phyloP scores from a whole-genome alignment of 495 filamentous ascomycete genomes.

The Hypoxylon intermedium region DNA sequence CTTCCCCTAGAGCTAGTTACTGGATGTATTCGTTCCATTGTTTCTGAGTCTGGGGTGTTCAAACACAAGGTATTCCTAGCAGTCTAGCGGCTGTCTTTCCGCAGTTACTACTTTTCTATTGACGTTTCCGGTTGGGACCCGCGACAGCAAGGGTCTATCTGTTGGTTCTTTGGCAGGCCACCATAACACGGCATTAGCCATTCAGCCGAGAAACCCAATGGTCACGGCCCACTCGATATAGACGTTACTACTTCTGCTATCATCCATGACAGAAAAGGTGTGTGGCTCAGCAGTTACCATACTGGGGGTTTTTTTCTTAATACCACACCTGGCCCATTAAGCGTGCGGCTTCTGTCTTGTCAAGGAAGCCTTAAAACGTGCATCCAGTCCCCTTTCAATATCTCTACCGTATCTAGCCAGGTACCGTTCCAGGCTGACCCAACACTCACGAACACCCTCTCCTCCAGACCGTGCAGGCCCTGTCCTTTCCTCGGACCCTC shows the following conservation, averaged over 20 bases:
- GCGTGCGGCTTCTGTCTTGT: constrained; percentile 52
- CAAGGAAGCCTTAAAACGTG: constrained; percentile 48
- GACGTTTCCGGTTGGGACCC: constrained; percentile 45
- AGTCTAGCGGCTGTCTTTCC: constrained; percentile 35
- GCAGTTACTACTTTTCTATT: constrained; percentile 37
- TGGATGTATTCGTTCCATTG: constrained; percentile 2
- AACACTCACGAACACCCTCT: constrained; percentile 43
- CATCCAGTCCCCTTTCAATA: constrained; percentile 47
- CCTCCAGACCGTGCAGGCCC: constrained; percentile 50
- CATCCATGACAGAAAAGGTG: constrained; percentile 48
- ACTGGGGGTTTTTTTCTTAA: constrained; percentile 45
- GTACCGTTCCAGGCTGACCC: constrained; percentile 45
- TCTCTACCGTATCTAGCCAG: constrained; percentile 45
- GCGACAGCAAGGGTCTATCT: constrained; percentile 47
- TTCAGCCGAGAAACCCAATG: constrained; percentile 60
- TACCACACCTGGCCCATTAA: constrained; percentile 49
- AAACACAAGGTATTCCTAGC: constrained; percentile 23
- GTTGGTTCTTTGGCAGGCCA: constrained; percentile 54
- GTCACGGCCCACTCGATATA: constrained; percentile 51
- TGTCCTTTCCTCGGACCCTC: constrained; percentile 55
- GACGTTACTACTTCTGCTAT: constrained; percentile 47
- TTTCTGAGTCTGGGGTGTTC: constrained; percentile 18
- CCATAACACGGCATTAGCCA: constrained; percentile 61
- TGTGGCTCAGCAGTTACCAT: constrained; percentile 59
- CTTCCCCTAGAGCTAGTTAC: constrained; percentile 23